phyloP scores from a whole-genome alignment of 2,329 filamentous ascomycete genomes.

The Fusarium nurragi region DNA sequence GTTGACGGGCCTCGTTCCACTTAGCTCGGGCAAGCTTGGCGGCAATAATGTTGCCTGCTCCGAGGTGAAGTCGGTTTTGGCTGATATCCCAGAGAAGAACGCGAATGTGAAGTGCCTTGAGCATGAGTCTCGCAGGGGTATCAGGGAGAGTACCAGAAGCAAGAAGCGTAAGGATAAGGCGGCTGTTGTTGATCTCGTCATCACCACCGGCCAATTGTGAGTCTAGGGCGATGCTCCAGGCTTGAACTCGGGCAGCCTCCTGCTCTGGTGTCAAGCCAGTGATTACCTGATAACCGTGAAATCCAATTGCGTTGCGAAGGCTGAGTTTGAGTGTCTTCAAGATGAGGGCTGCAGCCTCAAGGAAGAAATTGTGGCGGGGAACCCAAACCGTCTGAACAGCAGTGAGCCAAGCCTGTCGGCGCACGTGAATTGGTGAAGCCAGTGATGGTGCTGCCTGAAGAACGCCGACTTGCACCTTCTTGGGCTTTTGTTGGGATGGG shows the following conservation, averaged over 20 bases:
- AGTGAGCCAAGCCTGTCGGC: constrained; percentile 90
- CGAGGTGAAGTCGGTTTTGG: constrained; percentile 71
- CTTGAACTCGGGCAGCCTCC: constrained; percentile 86
- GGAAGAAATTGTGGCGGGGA: constrained; percentile 84
- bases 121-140: constrained; percentile 84
- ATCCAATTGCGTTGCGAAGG: constrained; percentile 79
- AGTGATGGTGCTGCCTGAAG: constrained; percentile 72
- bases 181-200: constrained; percentile 86
- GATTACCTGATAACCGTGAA: constrained; percentile 78
- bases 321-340: constrained; percentile 86
- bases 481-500: constrained; percentile 58
- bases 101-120: constrained; percentile 91
- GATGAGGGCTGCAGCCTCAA: constrained; percentile 83
- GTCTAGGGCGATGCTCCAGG: constrained; percentile 93
- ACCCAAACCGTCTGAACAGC: constrained; percentile 94
- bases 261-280: constrained; percentile 86
- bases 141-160: constrained; percentile 88
- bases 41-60: constrained; percentile 73
- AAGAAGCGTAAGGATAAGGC: constrained; percentile 84
- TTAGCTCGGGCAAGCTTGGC: constrained; percentile 77
- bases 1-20: constrained; percentile 82
- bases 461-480: constrained; percentile 57
- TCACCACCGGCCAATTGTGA: constrained; percentile 93
- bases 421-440: constrained; percentile 84
- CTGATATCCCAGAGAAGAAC: constrained; percentile 84